Conservation (phyloP, 352 stramenopile genomes). For the Phytopythium montanum region DNA sequence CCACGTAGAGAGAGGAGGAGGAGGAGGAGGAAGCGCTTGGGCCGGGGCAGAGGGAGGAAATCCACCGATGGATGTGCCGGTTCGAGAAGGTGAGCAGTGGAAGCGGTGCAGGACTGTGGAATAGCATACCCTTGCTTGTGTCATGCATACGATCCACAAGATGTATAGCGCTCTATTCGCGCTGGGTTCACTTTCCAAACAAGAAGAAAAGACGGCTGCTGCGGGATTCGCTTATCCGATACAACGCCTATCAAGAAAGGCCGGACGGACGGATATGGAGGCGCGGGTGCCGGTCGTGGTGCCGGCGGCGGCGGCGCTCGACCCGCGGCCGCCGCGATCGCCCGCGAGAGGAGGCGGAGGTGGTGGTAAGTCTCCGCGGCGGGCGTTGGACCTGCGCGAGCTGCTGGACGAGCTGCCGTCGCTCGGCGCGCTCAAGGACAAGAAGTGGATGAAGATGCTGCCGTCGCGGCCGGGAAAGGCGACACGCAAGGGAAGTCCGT, state of each 20-base stretch:
- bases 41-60: neutral
- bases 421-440: slow-evolving; percentile 48
- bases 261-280: slow-evolving; percentile 13
- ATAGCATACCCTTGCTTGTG: neutral
- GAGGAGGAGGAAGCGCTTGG: neutral
- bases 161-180: slow-evolving; percentile 3
- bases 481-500: slow-evolving; percentile 8
- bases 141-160: neutral
- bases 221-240: neutral
- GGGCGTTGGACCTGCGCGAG: slow-evolving; percentile 41
- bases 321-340: slow-evolving; percentile 19
- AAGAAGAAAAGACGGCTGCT: neutral
- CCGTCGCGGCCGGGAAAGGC: slow-evolving; percentile 26
- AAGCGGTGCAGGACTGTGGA: neutral
- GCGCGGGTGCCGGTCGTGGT: slow-evolving; percentile 4
- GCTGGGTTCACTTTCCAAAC: slow-evolving; percentile 3
- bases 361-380: slow-evolving; percentile 12
- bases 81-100: neutral
- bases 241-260: neutral
- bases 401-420: slow-evolving; percentile 64
- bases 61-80: slow-evolving; percentile 2
- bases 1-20: neutral
- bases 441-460: slow-evolving; percentile 64
- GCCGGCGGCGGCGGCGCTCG: neutral
- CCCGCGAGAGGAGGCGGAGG: too few species aligned